phyloP scores from a whole-genome alignment of 2,329 filamentous ascomycete species.

The Raffaelea deltoideospora region DNA sequence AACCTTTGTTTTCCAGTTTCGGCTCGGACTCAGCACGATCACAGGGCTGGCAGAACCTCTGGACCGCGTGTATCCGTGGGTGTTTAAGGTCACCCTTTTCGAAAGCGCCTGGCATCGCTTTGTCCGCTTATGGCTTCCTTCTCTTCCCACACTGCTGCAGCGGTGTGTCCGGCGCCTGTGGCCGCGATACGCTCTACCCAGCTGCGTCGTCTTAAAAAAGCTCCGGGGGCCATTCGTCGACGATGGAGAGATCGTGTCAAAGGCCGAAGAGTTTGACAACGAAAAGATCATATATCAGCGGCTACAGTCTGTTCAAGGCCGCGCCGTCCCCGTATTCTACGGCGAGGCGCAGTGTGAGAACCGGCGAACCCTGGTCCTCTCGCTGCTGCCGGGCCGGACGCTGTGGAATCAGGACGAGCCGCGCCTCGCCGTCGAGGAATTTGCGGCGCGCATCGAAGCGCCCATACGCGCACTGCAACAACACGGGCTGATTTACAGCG shows the following conservation, averaged over 20 bases:
- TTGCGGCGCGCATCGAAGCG: neutral
- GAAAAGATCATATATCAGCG: slow-evolving; percentile 1
- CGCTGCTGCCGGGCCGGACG: neutral
- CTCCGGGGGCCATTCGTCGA: too few species aligned
- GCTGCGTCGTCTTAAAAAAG: slow-evolving; percentile 3
- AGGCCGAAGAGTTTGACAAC: slow-evolving; percentile 1
- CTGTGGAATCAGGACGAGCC: neutral
- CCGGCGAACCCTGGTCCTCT: neutral
- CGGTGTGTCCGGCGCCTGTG: neutral
- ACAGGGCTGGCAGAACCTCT: neutral
- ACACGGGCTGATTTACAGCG: neutral
- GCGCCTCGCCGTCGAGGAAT: neutral
- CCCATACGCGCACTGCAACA: neutral
- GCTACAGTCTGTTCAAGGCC: neutral
- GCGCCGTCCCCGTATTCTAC: slow-evolving; percentile 1
- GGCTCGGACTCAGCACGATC: neutral
- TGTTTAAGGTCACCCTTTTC: neutral
- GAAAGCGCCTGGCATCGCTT: neutral
- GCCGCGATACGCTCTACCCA: slow-evolving; percentile 1
- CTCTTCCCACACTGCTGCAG: neutral
- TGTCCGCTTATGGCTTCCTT: neutral
- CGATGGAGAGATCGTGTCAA: too few species aligned
- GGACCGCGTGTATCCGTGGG: neutral
- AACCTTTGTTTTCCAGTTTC: too few species aligned
- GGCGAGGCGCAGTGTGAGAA: slow-evolving; percentile 4